Evolutionary conservation across 495 filamentous ascomycete species (phyloP).

Genomic region (Darksidea phi): DNA sequence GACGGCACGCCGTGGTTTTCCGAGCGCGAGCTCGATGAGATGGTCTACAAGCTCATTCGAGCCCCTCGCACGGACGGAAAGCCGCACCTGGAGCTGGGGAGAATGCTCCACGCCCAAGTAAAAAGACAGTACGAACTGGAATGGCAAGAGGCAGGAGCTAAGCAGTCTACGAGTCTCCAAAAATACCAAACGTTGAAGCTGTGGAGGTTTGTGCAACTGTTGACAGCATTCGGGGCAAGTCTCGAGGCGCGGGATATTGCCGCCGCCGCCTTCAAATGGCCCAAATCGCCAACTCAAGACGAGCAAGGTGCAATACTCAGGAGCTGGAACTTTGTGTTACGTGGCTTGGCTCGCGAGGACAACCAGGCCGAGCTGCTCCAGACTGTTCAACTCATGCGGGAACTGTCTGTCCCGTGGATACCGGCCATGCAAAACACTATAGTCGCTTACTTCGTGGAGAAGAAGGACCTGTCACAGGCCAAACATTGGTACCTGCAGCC

Average conservation of each 20-base stretch:
- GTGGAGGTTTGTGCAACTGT: not conserved
- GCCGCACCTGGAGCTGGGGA: slow-evolving; percentile 56
- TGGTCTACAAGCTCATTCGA: slow-evolving; percentile 42
- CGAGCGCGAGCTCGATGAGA: slow-evolving; percentile 52
- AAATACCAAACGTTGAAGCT: not conserved
- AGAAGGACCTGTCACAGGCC: slow-evolving; percentile 53
- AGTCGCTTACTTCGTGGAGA: slow-evolving; percentile 40
- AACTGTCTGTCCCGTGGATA: slow-evolving; percentile 34
- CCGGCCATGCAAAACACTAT: slow-evolving; percentile 49
- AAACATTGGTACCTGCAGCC: slow-evolving; percentile 66
- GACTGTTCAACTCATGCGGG: slow-evolving; percentile 44
- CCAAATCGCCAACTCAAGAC: not conserved
- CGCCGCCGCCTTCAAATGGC: not conserved
- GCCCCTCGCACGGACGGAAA: slow-evolving; percentile 46
- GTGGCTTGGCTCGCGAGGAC: slow-evolving; percentile 65
- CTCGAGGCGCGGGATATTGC: not conserved
- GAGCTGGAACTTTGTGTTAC: slow-evolving; percentile 61
- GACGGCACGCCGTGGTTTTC: slow-evolving; percentile 36
- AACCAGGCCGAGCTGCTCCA: slow-evolving; percentile 55
- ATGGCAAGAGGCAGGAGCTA: not conserved
- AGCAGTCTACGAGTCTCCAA: not conserved
- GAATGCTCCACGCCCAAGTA: slow-evolving; percentile 53
- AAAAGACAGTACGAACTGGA: slow-evolving; percentile 35
- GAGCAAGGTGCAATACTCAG: not conserved
- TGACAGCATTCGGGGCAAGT: not conserved